Percentiles rank a stretch among this genome's conserved stretches.
Evolutionary conservation across 257 asterid genomes (phyloP).

Genomic region (Solanum sitiens): DNA sequence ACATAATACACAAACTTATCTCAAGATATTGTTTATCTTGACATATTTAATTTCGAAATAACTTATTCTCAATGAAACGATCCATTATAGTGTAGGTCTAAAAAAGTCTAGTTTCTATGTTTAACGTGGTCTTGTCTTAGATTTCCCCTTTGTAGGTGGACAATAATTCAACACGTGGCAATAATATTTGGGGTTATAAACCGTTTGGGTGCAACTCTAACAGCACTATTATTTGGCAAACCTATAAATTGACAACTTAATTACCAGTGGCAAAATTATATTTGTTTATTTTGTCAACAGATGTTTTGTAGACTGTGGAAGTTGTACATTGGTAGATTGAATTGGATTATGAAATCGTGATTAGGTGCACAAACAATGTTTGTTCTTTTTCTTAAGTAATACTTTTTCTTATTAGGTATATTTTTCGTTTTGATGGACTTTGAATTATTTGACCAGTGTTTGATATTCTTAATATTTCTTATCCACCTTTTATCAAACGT

Average conservation of each 20-base stretch:
- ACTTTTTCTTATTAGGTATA: neutral
- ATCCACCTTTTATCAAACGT: neutral
- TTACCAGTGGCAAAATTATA: neutral
- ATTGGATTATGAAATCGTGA: neutral
- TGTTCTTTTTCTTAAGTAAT: neutral
- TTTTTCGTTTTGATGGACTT: neutral
- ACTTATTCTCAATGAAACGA: too few species aligned
- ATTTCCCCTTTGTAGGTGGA: neutral
- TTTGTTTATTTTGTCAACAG: neutral
- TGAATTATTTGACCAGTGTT: neutral
- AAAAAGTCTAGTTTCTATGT: neutral
- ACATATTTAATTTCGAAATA: too few species aligned
- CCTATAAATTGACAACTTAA: neutral
- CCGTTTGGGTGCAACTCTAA: neutral
- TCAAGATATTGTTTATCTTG: too few species aligned
- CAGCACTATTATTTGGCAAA: neutral
- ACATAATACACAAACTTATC: too few species aligned
- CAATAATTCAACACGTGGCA: neutral
- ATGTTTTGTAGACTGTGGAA: neutral
- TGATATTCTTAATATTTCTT: neutral
- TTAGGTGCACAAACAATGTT: neutral
- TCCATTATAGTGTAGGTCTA: neutral
- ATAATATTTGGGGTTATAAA: neutral
- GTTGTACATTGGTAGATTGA: neutral
- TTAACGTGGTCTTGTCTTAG: neutral